Percentiles rank a stretch among this genome's conserved stretches.
These are phyloP conservation scores for Fusarium sp. DNA, from an alignment of 2,329 filamentous ascomycete species.

Conservation along the genomic window DNA sequence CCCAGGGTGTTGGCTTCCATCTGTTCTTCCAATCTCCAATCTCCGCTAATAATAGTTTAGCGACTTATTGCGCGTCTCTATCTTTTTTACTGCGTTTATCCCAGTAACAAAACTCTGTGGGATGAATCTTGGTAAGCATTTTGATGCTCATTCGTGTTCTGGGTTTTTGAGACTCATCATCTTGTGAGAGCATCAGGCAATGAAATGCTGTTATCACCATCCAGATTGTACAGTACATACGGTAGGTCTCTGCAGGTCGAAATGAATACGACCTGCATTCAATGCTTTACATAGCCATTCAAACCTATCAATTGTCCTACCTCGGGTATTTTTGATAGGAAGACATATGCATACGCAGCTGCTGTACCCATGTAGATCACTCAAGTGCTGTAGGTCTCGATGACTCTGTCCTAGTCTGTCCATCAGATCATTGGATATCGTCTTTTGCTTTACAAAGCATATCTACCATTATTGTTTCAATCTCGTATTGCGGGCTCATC, in stretches of 20 bases:
- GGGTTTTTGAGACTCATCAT: not conserved
- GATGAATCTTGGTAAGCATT: not conserved
- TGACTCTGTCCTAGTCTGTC: not conserved
- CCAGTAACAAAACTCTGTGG: not conserved
- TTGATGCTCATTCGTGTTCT: not conserved
- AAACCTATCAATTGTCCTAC: not conserved
- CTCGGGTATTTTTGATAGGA: conserved; percentile 9
- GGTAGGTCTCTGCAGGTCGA: not conserved
- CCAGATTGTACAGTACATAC: not conserved
- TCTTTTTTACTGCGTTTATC: not conserved
- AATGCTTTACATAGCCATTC: not conserved
- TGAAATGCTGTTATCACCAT: not conserved
- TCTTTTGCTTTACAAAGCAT: not conserved
- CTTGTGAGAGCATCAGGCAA: not conserved
- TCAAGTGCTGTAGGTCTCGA: not conserved
- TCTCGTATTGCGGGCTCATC: conserved; percentile 19
- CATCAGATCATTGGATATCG: not conserved
- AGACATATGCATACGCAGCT: not conserved
- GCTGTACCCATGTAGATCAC: not conserved
- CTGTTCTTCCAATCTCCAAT: not conserved
- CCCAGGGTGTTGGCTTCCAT: not conserved
- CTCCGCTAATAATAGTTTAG: not conserved
- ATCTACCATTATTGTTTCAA: not conserved
- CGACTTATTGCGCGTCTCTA: not conserved
- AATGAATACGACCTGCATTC: not conserved